Conservation (phyloP, 2,329 filamentous ascomycete species). For the Talaromyces albobiverticillius region DNA sequence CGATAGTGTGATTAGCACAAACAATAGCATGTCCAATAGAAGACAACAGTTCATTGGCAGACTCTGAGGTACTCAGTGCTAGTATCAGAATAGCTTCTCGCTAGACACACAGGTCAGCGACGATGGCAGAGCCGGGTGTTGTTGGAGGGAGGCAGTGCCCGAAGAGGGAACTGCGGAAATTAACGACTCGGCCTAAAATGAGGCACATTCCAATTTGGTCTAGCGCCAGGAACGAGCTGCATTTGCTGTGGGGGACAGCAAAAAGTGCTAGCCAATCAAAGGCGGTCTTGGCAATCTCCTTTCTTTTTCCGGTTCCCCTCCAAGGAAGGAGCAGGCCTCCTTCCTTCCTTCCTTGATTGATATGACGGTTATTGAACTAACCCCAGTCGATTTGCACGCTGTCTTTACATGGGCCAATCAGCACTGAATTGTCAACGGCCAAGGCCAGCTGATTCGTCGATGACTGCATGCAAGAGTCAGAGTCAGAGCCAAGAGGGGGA, state of each 20-base stretch:
- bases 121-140: too few relatives aligned
- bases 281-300: neutral
- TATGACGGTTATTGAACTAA: too few relatives aligned
- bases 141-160: too few relatives aligned
- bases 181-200: neutral
- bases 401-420: neutral
- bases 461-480: neutral
- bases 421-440: neutral
- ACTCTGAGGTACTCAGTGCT: too few relatives aligned
- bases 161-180: slow-evolving; percentile 7
- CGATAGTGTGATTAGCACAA: neutral
- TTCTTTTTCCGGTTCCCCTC: neutral
- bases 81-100: too few relatives aligned
- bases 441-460: neutral
- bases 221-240: slow-evolving; percentile 14
- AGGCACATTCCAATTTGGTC: neutral
- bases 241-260: neutral
- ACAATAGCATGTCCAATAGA: neutral
- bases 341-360: neutral
- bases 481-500: too few relatives aligned
- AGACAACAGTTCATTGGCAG: too few relatives aligned
- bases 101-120: too few relatives aligned
- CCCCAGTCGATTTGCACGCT: neutral
- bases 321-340: neutral
- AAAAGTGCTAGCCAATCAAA: neutral